A percentile compares a stretch with the other conserved stretches of the same genome.
phyloP scores from a whole-genome alignment of 2,329 filamentous ascomycete species.

The Trichophyton simii region DNA sequence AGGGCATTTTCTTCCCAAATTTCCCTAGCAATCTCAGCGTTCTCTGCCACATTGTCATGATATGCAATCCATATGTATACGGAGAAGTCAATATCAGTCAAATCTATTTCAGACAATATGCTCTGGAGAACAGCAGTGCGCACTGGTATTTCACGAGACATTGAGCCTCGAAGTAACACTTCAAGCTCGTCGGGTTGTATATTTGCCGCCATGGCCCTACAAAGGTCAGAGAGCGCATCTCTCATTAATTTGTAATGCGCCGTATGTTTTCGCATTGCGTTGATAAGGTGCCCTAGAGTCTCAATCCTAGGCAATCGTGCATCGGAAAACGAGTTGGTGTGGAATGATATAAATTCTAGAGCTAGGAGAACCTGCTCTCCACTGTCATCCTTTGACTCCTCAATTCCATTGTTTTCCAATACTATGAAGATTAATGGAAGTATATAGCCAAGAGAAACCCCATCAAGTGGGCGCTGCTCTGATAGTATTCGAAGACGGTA shows the following conservation, averaged over 20 bases:
- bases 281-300: slow-evolving; percentile 58
- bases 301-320: slow-evolving; percentile 62
- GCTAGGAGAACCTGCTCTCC: slow-evolving; percentile 81
- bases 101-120: slow-evolving; percentile 80
- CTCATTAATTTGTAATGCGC: slow-evolving; percentile 94
- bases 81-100: slow-evolving; percentile 74
- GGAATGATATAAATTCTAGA: slow-evolving; percentile 77
- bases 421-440: slow-evolving; percentile 71
- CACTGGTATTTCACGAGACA: slow-evolving; percentile 67
- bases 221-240: slow-evolving; percentile 79
- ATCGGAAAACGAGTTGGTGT: slow-evolving; percentile 65
- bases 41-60: slow-evolving; percentile 83
- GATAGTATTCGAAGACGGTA: slow-evolving; percentile 82
- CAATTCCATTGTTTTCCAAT: slow-evolving; percentile 64
- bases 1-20: slow-evolving; percentile 95
- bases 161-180: slow-evolving; percentile 63
- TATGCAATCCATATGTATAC: slow-evolving; percentile 88
- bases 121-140: slow-evolving; percentile 76
- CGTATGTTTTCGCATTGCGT: slow-evolving; percentile 74
- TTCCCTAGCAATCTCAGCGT: slow-evolving; percentile 65
- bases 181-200: slow-evolving; percentile 60
- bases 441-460: slow-evolving; percentile 74
- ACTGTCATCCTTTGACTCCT: slow-evolving; percentile 53
- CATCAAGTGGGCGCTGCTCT: slow-evolving; percentile 88
- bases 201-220: slow-evolving; percentile 71